Conservation (phyloP, 352 stramenopile species). For the Globisporangium irregulare region DNA sequence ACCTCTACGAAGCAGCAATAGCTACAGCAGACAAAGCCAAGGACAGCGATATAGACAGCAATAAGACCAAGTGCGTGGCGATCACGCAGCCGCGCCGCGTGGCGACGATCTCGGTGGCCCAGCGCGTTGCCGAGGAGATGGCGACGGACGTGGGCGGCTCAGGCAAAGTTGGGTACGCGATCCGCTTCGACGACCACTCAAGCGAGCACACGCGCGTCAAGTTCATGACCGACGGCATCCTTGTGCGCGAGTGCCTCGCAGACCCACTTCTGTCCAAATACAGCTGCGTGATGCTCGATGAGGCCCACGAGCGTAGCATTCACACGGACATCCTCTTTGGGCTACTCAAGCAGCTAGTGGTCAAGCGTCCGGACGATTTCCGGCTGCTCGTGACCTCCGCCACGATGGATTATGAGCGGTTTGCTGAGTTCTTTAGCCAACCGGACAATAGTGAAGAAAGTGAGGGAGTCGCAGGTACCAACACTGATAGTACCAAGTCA, state of each 20-base stretch:
- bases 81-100: conserved; percentile 95
- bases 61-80: conserved; percentile 37
- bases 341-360: conserved; percentile 80
- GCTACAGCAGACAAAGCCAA: background rate
- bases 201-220: conserved; percentile 66
- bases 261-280: conserved; percentile 83
- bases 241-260: conserved; percentile 75
- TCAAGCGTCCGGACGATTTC: conserved; percentile 69
- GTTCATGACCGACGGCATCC: conserved; percentile 80
- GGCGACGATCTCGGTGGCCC: conserved; percentile 96
- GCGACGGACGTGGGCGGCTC: conserved; percentile 40
- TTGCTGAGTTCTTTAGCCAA: conserved; percentile 82
- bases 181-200: conserved; percentile 96
- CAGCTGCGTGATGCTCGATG: conserved; percentile 91
- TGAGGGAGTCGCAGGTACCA: background rate
- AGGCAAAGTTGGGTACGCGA: conserved; percentile 91
- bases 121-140: conserved; percentile 97
- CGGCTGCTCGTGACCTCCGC: conserved; percentile 94
- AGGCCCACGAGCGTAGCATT: conserved; percentile 98
- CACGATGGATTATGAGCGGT: conserved; percentile 86
- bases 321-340: conserved; percentile 99
- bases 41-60: conserved; percentile 17
- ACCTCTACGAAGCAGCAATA: conserved; percentile 41
- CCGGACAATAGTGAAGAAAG: conserved; percentile 3
- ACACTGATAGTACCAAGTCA: background rate